Base-by-base conservation (phyloP, 768 basidiomycete genomes). In the Rhizopogon sp. region DNA sequence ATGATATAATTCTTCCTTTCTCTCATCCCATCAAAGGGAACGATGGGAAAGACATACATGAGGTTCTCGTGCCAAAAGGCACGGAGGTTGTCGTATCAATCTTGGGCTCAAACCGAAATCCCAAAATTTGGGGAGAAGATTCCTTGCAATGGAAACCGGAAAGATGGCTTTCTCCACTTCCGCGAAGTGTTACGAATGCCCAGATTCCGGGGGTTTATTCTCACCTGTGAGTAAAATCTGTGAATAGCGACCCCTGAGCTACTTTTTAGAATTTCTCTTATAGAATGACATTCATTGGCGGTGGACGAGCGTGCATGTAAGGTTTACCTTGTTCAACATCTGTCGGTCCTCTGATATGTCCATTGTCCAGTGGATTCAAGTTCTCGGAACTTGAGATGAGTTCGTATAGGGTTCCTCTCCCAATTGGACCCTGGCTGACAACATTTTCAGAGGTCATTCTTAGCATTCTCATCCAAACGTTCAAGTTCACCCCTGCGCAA, bases 341-440 rank as follows among this genome's bases (percentile, higher is more conserved):
- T 62, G 54, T 74, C 10, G 75, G 70, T 35, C 49, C 25, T 35
- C 33, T 43, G 17, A 43, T 2, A 4, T 39, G 45, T 20, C 11
- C 17, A 54, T 17, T 14, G 14, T 20, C 20, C 31, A 63, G 62
- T 37, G 62, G 79, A 9, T 79, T 77, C 63, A 74, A 69, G 61
- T 79, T 79, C 56, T 76, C 79, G 5, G 68, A 74, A 57, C 62
- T 78, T 11, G 79, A 81, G 63, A 79, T 81, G 71, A 81, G 79
- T 79, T 58, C 50, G 76, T 56, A 37, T 5, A 37, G 14, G 16
- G 9, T 44, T 28, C 13, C 5, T 40, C 22, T 43, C 20, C 16
- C 33, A 3, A 42, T 41, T 31, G 9, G 8, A 54, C 25, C 14
- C 11, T 5, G 13, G 35, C 47, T 37, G 9, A 49, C 13, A 9